Evolutionary conservation across 805 yeast species (phyloP).

Genomic region (Naumovozyma dairenensis): DNA sequence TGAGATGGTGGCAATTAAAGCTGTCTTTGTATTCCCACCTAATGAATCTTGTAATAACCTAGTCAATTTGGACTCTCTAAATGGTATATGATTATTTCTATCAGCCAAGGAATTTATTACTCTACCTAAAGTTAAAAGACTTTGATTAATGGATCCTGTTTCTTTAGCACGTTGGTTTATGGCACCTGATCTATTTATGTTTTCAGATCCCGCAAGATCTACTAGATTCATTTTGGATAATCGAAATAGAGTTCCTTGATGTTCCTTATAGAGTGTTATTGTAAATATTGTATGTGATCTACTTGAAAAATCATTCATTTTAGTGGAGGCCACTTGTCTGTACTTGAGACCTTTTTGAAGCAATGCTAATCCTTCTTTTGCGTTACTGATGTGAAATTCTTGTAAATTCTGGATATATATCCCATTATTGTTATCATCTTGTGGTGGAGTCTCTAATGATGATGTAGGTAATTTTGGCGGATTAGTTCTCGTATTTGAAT

Average conservation of each 20-base stretch:
- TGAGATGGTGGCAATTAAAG: constrained; percentile 77
- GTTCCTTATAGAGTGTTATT: constrained; percentile 45
- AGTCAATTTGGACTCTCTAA: constrained; percentile 72
- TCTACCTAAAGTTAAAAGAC: constrained; percentile 76
- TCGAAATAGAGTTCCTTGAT: constrained; percentile 37
- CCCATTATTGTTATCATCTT: constrained; percentile 16
- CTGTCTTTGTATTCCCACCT: constrained; percentile 83
- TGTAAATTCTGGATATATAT: constrained; percentile 56
- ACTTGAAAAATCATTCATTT: constrained; percentile 62
- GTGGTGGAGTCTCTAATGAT: not conserved
- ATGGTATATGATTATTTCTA: constrained; percentile 65
- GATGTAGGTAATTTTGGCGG: not conserved
- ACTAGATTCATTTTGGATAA: constrained; percentile 75
- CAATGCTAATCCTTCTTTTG: constrained; percentile 46
- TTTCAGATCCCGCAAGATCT: constrained; percentile 93
- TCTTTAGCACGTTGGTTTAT: constrained; percentile 78
- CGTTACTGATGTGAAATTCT: constrained; percentile 46
- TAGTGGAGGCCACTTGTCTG: constrained; percentile 63
- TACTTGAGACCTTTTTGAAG: constrained; percentile 47
- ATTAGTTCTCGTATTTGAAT: not conserved
- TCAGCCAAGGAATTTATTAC: constrained; percentile 72
- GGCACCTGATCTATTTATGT: constrained; percentile 82
- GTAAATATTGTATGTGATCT: constrained; percentile 74
- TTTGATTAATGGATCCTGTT: constrained; percentile 88
- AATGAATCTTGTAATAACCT: constrained; percentile 67